A percentile compares a stretch with the other conserved stretches of the same genome.
phyloP scores from a whole-genome alignment of 2,329 filamentous ascomycete genomes.

The Trichoderma koningiopsis region DNA sequence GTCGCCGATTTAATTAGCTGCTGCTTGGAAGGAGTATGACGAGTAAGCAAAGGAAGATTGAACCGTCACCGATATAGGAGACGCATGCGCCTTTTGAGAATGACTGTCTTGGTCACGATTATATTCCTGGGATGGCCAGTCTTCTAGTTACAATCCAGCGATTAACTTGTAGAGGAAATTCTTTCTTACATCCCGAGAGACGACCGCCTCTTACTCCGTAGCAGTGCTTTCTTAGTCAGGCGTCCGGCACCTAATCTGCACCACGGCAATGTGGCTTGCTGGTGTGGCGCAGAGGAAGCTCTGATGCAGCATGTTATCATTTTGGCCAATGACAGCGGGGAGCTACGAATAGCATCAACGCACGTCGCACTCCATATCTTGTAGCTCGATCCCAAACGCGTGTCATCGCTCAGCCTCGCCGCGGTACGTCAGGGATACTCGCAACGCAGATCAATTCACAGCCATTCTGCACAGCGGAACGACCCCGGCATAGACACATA shows the following conservation, averaged over 20 bases:
- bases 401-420: constrained; percentile 22
- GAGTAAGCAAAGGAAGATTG: not conserved
- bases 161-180: not conserved
- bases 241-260: not conserved
- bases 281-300: constrained; percentile 5
- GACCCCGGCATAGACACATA: not conserved
- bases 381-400: not conserved
- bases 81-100: not conserved
- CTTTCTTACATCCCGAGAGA: not conserved
- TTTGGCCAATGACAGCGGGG: constrained; percentile 13
- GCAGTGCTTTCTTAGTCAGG: not conserved
- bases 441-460: not conserved
- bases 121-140: not conserved
- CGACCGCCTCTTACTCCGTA: not conserved
- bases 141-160: not conserved
- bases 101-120: not conserved
- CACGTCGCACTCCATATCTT: not conserved
- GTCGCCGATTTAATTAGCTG: not conserved
- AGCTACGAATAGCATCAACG: constrained; percentile 22
- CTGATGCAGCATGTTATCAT: constrained; percentile 18
- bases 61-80: constrained; percentile 9
- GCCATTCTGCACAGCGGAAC: too few species aligned
- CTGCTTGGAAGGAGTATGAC: not conserved
- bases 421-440: not conserved
- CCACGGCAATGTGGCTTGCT: not conserved